Conservation (phyloP, 1,284 basidiomycete genomes). For the Sporisorium scitamineum region DNA sequence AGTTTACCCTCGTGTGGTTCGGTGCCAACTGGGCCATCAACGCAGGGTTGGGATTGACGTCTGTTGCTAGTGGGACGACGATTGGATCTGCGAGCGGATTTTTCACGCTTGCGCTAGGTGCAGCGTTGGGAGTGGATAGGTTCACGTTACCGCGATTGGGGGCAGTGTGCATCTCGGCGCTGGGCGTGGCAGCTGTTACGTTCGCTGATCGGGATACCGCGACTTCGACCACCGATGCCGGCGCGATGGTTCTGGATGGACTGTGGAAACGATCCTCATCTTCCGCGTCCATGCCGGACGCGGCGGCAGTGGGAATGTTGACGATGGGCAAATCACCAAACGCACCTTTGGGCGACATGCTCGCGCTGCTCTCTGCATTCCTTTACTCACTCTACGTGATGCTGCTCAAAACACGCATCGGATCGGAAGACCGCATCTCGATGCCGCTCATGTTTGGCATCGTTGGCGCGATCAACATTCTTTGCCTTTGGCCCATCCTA, state of each 20-base stretch:
- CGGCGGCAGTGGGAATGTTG: background rate
- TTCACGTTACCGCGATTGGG: constrained; percentile 80
- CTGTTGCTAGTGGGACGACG: constrained; percentile 67
- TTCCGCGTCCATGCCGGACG: background rate
- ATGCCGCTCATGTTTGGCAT: constrained; percentile 72
- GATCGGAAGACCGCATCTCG: constrained; percentile 71
- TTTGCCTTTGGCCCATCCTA: constrained; percentile 84
- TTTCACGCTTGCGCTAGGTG: constrained; percentile 89
- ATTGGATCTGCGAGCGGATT: constrained; percentile 81
- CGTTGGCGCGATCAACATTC: constrained; percentile 88
- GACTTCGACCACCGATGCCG: constrained; percentile 10
- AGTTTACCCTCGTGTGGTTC: constrained; percentile 68
- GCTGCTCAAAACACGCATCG: constrained; percentile 78
- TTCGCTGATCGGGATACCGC: constrained; percentile 62
- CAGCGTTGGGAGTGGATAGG: constrained; percentile 84
- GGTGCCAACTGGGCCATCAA: constrained; percentile 67
- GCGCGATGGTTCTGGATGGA: constrained; percentile 11
- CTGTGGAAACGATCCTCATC: constrained; percentile 23
- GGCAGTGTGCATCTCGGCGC: constrained; percentile 85
- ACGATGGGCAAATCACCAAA: constrained; percentile 36
- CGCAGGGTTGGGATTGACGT: constrained; percentile 61
- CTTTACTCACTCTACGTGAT: constrained; percentile 92
- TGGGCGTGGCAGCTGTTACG: constrained; percentile 85
- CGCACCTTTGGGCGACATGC: constrained; percentile 60
- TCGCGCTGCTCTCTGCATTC: constrained; percentile 65